Evolutionary conservation across 2,329 filamentous ascomycete species (phyloP).

Genomic region (Aspergillus sp.): DNA sequence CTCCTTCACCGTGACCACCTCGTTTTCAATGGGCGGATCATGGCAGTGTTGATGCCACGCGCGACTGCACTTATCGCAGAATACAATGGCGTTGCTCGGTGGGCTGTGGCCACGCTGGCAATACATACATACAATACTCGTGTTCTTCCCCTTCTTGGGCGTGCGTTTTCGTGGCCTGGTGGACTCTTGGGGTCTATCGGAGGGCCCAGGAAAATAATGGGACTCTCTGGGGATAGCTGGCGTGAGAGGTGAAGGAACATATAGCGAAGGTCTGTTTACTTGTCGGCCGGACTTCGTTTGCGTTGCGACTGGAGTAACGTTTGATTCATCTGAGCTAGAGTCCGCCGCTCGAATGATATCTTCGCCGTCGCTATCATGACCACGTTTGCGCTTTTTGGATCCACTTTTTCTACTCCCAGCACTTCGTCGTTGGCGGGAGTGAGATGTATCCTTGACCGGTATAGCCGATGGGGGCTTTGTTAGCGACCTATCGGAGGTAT

Average conservation of each 20-base stretch:
- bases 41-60: slow-evolving; percentile 84
- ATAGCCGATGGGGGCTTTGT: slow-evolving; percentile 4
- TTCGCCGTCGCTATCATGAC: slow-evolving; percentile 31
- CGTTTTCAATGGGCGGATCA: slow-evolving; percentile 69
- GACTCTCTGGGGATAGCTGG: slow-evolving; percentile 20
- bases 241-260: slow-evolving; percentile 51
- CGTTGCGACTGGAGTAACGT: slow-evolving; percentile 58
- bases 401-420: slow-evolving; percentile 17
- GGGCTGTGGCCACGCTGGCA: slow-evolving; percentile 73
- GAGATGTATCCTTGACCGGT: slow-evolving; percentile 12
- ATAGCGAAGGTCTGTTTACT: slow-evolving; percentile 64
- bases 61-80: slow-evolving; percentile 78
- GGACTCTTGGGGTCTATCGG: slow-evolving; percentile 14
- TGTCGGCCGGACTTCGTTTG: slow-evolving; percentile 75
- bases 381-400: slow-evolving; percentile 24
- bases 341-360: slow-evolving; percentile 35
- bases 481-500: not conserved
- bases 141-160: slow-evolving; percentile 44
- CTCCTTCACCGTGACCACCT: slow-evolving; percentile 65
- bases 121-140: slow-evolving; percentile 62
- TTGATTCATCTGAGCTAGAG: slow-evolving; percentile 41
- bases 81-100: slow-evolving; percentile 75
- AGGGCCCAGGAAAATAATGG: slow-evolving; percentile 9
- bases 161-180: slow-evolving; percentile 59
- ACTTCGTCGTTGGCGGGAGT: slow-evolving; percentile 19